Evolutionary conservation across 2,329 filamentous ascomycete species (phyloP), one percentile per base, ranked within the genome.

Genomic region (Penicillium sp.): DNA sequence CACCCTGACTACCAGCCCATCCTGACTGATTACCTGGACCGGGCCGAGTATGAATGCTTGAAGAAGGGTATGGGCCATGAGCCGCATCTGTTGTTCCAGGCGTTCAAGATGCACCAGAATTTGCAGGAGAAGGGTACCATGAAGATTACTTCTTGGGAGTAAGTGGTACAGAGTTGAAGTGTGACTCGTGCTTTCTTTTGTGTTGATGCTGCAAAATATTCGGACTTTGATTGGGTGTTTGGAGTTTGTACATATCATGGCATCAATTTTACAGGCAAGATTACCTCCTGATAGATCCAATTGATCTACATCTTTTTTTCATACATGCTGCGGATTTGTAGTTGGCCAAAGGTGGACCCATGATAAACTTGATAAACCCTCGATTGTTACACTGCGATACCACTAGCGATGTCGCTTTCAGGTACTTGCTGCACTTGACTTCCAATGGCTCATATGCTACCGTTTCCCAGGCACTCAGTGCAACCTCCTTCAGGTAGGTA

Each of bases 31-130:
- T 96, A 96, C 81, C 88, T 93, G 64, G 87, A 93, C 66, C 90
- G 89, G 76, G 92, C 92, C 39, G 92, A 96, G 79, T 91, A 84
- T 70, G 90, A 96, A 79, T 95, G 91, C 74, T 77, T 96, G 75
- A 85, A 83, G 75, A 94, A 92, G 83, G 92, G 91, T 19, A 91
- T 89, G 91, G 91, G 91, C 19, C 92, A 96, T 77, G 90, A 96
- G 82, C 92, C 92, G 27, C 92, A 96, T 76, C 78, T 96, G 73
- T 81, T 96, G 63, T 96, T 88, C 83, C 90, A 96, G 78, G 82
- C 84, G 49, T 96, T 96, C 75, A 91, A 96, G 76, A 90, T 96
- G 87, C 92, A 96, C 79, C 88, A 88, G 82, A 90, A 92, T 63
- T 77, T 96, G 60, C 79, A 86, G 58, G 88, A 93, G 80, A 85